Base-by-base conservation (phyloP, 805 yeast genomes). In the Cyberlindnera galapagoensis region DNA sequence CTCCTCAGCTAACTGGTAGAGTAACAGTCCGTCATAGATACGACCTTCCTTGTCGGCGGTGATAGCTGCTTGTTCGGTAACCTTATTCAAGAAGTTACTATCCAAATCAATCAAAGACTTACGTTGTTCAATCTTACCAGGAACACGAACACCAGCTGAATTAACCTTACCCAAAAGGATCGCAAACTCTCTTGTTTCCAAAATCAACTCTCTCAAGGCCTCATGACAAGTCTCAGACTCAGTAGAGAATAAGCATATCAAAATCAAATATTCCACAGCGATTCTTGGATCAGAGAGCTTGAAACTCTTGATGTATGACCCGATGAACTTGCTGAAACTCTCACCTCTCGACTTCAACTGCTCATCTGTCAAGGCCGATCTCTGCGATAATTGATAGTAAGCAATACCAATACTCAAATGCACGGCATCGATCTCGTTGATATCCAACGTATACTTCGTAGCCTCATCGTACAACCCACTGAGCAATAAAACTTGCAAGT, bases 11-110 rank as follows among this genome's bases (percentile, higher is more conserved):
- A 90, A 69, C 58, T 88, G 95, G 54, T 84, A 90, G 34, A 92
- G 67, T 36, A 84, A 64, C 39, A 92, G 70, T 13, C 96, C 84
- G 51, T 92, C 97, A 40, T 80, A 75, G 10, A 76, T 68, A 50
- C 95, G 71, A 7, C 97, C 97, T 49, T 88, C 97, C 45, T 85
- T 92, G 48, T 84, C 92, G 11, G 96, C 94, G 44, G 75, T 76
- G 26, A 68, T 68, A 4, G 97, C 97, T 18, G 95, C 87, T 38
- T 75, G 76, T 52, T 82, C 94, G 4, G 92, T 79, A 25, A 90
- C 86, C 37, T 72, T 71, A 40, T 67, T 69, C 43, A 83, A 63
- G 50, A 74, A 90, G 36, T 71, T 74, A 14, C 68, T 65, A 39
- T 78, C 71, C 39, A 88, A 63, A 18, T 68, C 65, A 31, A 90